Percentiles rank a stretch among this genome's conserved stretches.
Conservation (phyloP, 768 basidiomycete genomes). For the Filobasidium wieringae region DNA sequence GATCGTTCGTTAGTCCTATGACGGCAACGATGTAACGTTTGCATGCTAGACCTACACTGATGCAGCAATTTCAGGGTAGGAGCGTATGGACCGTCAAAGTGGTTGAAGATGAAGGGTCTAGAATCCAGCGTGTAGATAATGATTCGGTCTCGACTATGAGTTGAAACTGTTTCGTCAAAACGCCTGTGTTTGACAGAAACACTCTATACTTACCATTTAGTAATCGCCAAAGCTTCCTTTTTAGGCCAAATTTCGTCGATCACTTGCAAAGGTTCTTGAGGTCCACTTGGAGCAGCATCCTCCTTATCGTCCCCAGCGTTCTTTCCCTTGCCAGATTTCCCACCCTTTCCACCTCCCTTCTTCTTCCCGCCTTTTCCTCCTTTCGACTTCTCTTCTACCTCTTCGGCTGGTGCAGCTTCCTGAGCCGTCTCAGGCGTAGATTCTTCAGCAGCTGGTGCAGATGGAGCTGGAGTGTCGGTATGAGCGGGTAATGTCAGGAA, state of each 20-base stretch:
- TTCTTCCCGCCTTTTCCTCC: slow-evolving; percentile 20
- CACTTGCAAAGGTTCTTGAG: slow-evolving; percentile 48
- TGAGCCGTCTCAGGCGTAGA: slow-evolving; percentile 8
- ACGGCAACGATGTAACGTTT: too few relatives aligned
- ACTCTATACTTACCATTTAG: slow-evolving; percentile 65
- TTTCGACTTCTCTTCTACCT: slow-evolving; percentile 17
- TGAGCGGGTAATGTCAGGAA: slow-evolving; percentile 34
- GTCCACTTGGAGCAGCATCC: slow-evolving; percentile 18
- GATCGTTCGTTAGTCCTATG: too few relatives aligned
- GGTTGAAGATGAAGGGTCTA: slow-evolving; percentile 87
- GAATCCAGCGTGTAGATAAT: slow-evolving; percentile 81
- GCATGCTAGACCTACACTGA: slow-evolving; percentile 53
- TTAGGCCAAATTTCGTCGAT: slow-evolving; percentile 94
- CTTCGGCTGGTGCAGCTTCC: not conserved
- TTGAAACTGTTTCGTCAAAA: too few relatives aligned
- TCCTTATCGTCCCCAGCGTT: slow-evolving; percentile 20
- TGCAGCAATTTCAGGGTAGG: slow-evolving; percentile 83
- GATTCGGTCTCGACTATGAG: slow-evolving; percentile 78
- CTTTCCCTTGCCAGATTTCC: slow-evolving; percentile 13
- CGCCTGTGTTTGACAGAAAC: too few relatives aligned
- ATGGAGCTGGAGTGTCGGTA: slow-evolving; percentile 41
- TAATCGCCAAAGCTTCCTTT: slow-evolving; percentile 85
- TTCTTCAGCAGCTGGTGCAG: not conserved
- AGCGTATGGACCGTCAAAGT: slow-evolving; percentile 83
- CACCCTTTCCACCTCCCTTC: slow-evolving; percentile 18